A percentile compares a stretch with the other conserved stretches of the same genome.
phyloP scores from a whole-genome alignment of 2,329 filamentous ascomycete species.

The Colletotrichum tropicale region DNA sequence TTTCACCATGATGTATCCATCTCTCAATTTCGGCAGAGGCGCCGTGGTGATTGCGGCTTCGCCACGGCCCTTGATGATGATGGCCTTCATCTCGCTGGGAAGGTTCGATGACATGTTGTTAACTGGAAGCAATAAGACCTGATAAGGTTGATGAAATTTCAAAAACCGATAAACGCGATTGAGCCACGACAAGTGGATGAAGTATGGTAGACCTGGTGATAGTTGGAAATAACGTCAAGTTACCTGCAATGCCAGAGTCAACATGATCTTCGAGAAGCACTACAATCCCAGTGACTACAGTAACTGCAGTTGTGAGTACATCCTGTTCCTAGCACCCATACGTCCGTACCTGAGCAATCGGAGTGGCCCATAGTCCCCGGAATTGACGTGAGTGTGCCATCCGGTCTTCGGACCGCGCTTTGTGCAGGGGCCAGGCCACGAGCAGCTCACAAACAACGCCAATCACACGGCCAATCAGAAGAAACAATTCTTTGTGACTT shows the following conservation, averaged over 20 bases:
- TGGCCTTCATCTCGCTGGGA: background rate
- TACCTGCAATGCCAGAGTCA: background rate
- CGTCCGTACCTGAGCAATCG: background rate
- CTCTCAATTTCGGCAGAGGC: background rate
- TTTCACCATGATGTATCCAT: slow-evolving; percentile 36
- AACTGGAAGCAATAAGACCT: background rate
- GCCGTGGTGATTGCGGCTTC: background rate
- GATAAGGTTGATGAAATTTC: background rate
- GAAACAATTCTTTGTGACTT: background rate
- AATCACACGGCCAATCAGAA: background rate
- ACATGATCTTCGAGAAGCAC: background rate
- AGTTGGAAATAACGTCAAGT: background rate
- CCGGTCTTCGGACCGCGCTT: background rate
- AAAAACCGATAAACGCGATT: background rate
- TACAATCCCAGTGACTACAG: background rate
- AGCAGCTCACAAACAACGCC: background rate
- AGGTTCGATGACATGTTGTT: background rate
- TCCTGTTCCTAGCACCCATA: background rate
- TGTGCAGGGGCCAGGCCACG: background rate
- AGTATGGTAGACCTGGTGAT: background rate
- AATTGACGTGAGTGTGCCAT: background rate
- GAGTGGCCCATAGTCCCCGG: background rate
- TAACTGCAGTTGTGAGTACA: background rate
- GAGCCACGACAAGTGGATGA: background rate
- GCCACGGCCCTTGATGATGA: background rate